Evolutionary conservation across 305 asterid species (phyloP).

Genomic region (Caryopteris hybrid): DNA sequence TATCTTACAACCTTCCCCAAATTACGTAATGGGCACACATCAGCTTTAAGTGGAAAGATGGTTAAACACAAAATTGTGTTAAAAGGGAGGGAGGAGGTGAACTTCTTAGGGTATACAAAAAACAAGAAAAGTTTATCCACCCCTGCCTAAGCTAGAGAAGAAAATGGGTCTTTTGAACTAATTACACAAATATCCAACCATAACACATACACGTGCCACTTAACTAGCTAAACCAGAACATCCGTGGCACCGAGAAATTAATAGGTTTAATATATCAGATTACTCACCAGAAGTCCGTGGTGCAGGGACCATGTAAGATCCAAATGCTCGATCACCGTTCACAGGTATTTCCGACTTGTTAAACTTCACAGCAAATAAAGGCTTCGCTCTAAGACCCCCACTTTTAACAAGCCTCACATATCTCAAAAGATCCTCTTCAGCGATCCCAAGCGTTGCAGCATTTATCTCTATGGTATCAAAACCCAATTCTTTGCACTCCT

Average conservation of each 20-base stretch:
- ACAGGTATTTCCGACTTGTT: constrained; percentile 68
- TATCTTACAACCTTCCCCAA: background rate
- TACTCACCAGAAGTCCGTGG: constrained; percentile 61
- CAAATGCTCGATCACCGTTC: constrained; percentile 57
- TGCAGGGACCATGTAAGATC: constrained; percentile 55
- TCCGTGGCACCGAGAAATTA: background rate
- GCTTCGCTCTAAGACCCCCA: constrained; percentile 77
- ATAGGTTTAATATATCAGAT: background rate
- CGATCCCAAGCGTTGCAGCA: constrained; percentile 59
- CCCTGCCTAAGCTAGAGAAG: background rate
- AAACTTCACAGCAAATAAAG: constrained; percentile 67
- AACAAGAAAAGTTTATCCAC: background rate
- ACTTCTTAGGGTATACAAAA: background rate
- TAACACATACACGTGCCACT: background rate
- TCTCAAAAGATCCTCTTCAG: constrained; percentile 78
- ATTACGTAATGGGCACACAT: background rate
- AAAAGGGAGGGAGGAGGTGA: background rate
- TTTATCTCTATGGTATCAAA: constrained; percentile 78
- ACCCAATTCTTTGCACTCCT: constrained; percentile 82
- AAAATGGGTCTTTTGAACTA: background rate
- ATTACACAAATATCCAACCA: background rate
- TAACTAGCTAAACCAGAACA: background rate
- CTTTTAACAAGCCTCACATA: constrained; percentile 76
- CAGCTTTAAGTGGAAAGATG: background rate
- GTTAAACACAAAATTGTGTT: background rate